Conservation (phyloP, 345 rosid genomes). For the Geranium brycei region DNA sequence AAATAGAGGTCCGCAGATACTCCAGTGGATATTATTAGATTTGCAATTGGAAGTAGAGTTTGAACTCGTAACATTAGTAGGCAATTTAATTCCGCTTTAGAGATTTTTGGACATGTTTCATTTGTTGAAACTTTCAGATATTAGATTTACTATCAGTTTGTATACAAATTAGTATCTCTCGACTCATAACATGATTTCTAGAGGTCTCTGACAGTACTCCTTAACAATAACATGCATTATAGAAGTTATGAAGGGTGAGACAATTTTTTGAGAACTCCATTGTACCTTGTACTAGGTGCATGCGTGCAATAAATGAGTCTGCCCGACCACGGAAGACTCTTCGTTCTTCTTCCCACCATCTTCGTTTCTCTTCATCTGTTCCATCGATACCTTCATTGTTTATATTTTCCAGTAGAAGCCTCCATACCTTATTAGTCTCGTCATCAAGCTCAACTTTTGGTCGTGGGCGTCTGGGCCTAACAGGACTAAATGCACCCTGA, state of each 20-base stretch:
- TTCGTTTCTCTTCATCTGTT: conserved; percentile 46
- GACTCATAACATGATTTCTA: no score
- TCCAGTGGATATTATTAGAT: neutral
- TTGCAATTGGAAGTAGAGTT: neutral
- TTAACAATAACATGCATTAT: no score
- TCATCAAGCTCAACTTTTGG: conserved; percentile 78
- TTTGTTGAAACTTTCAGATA: neutral
- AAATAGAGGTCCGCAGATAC: neutral
- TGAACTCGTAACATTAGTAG: neutral
- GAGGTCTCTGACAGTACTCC: no score
- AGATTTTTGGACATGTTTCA: neutral
- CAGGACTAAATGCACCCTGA: conserved; percentile 19
- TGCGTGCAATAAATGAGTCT: conserved; percentile 78
- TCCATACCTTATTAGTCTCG: conserved; percentile 81
- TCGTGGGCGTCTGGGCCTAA: conserved; percentile 42
- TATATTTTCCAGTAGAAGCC: conserved; percentile 56
- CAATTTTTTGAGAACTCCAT: neutral
- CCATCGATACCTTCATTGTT: conserved; percentile 63
- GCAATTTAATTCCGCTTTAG: neutral
- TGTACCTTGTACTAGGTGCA: conserved; percentile 43
- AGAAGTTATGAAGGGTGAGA: neutral
- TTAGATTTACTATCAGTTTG: neutral
- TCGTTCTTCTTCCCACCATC: conserved; percentile 85
- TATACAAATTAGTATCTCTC: no score
- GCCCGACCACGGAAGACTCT: conserved; percentile 64